Evolutionary conservation across 2,329 filamentous ascomycete species (phyloP).

Genomic region (Intubia oerlemansii): DNA sequence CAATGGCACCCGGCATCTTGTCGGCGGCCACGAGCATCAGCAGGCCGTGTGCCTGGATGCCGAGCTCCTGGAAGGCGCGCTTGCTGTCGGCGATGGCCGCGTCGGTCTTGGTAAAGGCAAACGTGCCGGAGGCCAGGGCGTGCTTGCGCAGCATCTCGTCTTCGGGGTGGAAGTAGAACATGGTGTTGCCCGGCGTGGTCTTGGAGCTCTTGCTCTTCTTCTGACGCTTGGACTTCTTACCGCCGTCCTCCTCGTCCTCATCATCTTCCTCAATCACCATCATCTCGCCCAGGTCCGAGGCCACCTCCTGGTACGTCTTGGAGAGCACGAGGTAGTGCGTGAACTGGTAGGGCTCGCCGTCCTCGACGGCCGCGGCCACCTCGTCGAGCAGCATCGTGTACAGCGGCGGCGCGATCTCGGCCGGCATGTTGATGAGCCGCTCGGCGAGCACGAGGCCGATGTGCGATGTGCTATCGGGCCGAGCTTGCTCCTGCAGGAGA

Average conservation of each 20-base stretch:
- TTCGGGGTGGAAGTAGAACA: slow-evolving; percentile 89
- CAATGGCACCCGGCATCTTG: slow-evolving; percentile 57
- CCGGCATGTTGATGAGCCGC: slow-evolving; percentile 89
- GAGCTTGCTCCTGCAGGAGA: slow-evolving; percentile 25
- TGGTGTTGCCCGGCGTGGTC: slow-evolving; percentile 13
- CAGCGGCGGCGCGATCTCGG: slow-evolving; percentile 79
- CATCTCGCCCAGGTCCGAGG: slow-evolving; percentile 37
- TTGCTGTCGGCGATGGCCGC: slow-evolving; percentile 77
- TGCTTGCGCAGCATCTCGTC: slow-evolving; percentile 74
- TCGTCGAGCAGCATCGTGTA: slow-evolving; percentile 90
- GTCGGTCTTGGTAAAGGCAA: slow-evolving; percentile 60
- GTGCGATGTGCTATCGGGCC: slow-evolving; percentile 16
- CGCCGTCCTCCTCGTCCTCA: slow-evolving; percentile 33
- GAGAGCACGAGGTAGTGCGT: slow-evolving; percentile 82
- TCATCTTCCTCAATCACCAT: slow-evolving; percentile 4
- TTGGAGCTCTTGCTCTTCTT: slow-evolving; percentile 21
- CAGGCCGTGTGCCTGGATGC: slow-evolving; percentile 65
- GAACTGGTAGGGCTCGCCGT: slow-evolving; percentile 83
- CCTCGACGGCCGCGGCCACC: slow-evolving; percentile 68
- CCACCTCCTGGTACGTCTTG: slow-evolving; percentile 80
- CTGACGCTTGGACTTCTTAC: too few relatives aligned
- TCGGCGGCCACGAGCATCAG: slow-evolving; percentile 67
- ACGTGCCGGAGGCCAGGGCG: slow-evolving; percentile 47
- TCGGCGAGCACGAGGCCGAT: slow-evolving; percentile 82
- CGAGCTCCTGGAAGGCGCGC: slow-evolving; percentile 82